phyloP scores from a whole-genome alignment of 176 grass and related monocot genomes.

The Urochloa ruziziensis region DNA sequence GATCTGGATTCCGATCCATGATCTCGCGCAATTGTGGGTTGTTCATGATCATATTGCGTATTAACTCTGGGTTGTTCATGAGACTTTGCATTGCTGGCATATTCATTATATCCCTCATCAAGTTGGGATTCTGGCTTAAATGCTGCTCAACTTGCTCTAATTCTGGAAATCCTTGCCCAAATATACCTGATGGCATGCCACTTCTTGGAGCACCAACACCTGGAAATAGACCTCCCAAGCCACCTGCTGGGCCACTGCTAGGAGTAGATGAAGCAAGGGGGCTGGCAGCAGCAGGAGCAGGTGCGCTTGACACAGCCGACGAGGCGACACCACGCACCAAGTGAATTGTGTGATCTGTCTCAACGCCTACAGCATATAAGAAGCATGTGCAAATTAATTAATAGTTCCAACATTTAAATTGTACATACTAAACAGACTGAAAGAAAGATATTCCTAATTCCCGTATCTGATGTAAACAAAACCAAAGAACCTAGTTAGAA shows the following conservation, averaged over 20 bases:
- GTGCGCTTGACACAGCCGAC: conserved; percentile 39
- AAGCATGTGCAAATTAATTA: conserved; percentile 14
- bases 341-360: conserved; percentile 95
- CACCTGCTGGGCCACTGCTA: conserved; percentile 44
- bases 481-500: neutral
- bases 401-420: conserved; percentile 8
- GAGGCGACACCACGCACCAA: conserved; percentile 77
- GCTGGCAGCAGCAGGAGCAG: conserved; percentile 40
- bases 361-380: conserved; percentile 66
- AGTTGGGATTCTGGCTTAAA: conserved; percentile 91
- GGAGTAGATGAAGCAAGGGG: conserved; percentile 50
- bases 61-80: conserved; percentile 93
- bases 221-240: conserved; percentile 53
- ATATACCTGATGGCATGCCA: conserved; percentile 38
- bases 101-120: conserved; percentile 99
- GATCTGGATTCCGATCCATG: conserved; percentile 92
- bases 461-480: conserved; percentile 9
- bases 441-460: conserved; percentile 12
- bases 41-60: conserved; percentile 96
- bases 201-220: conserved; percentile 59
- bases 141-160: conserved; percentile 91
- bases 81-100: conserved; percentile 86
- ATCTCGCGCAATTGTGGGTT: conserved; percentile 97
- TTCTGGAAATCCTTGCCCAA: conserved; percentile 68
- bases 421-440: neutral